These are phyloP conservation scores for Picea sitchensis DNA, from an alignment of 75 land plant genomes.

Conservation along the genomic window DNA sequence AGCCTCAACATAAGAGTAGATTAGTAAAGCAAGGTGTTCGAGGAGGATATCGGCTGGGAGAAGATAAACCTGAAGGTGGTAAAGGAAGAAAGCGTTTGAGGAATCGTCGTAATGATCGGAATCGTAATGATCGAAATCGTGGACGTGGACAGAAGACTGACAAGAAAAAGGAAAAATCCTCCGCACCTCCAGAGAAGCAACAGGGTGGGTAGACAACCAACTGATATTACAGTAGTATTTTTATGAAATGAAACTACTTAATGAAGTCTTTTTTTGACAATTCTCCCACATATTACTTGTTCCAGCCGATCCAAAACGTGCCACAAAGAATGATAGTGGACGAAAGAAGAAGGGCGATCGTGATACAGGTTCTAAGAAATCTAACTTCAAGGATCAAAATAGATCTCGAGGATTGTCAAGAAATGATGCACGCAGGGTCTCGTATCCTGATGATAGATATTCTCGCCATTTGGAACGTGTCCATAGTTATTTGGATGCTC, in stretches of 20 bases:
- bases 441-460: constrained; percentile 7
- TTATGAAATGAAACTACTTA: not conserved
- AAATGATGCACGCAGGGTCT: not conserved
- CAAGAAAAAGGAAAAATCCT: not conserved
- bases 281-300: not conserved
- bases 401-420: constrained; percentile 2
- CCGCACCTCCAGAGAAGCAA: not conserved
- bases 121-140: constrained; percentile 3
- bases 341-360: constrained; percentile 4
- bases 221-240: not conserved
- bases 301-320: not conserved
- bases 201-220: constrained; percentile 1
- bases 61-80: constrained; percentile 3
- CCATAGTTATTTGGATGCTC: constrained; percentile 7
- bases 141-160: constrained; percentile 5
- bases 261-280: not conserved
- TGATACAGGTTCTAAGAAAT: constrained; percentile 2
- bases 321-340: not conserved
- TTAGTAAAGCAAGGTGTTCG: constrained; percentile 37
- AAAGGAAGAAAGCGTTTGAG: constrained; percentile 6
- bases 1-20: constrained; percentile 38
- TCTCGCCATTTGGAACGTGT: not conserved
- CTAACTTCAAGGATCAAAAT: constrained; percentile 3
- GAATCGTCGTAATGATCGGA: constrained; percentile 1
- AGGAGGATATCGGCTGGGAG: constrained; percentile 36